Evolutionary conservation across 352 stramenopile species (phyloP).

Genomic region (Phytopythium litorale): DNA sequence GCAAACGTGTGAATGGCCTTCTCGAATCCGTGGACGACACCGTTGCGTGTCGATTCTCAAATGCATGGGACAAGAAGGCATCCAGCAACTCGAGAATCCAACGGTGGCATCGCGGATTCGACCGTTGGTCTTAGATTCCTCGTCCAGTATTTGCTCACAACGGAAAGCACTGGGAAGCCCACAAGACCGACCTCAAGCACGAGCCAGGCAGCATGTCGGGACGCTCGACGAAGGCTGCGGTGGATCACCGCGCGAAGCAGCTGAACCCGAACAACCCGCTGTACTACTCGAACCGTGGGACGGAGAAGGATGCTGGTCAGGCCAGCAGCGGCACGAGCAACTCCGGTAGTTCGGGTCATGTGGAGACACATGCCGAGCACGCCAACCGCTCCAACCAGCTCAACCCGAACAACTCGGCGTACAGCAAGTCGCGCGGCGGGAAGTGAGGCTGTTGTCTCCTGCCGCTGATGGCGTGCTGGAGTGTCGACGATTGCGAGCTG

Average conservation of each 20-base stretch:
- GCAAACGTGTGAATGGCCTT: no score
- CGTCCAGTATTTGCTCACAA: no score
- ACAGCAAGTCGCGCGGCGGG: constrained; percentile 6
- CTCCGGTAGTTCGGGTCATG: background rate
- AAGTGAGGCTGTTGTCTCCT: background rate
- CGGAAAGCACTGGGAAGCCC: no score
- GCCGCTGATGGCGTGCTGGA: background rate
- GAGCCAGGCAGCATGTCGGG: constrained; percentile 1
- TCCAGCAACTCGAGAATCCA: no score
- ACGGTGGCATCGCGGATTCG: no score
- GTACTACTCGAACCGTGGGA: constrained; percentile 16
- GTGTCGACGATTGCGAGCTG: no score
- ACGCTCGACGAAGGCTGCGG: constrained; percentile 15
- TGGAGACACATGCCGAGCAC: constrained; percentile 3
- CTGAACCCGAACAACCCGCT: constrained; percentile 37
- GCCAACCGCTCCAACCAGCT: constrained; percentile 15
- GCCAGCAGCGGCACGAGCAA: background rate
- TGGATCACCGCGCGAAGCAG: constrained; percentile 32
- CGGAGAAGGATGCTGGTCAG: background rate
- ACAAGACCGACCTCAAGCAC: no score
- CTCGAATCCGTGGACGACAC: no score
- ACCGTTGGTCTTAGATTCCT: no score
- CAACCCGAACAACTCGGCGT: constrained; percentile 15
- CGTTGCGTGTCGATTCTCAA: no score
- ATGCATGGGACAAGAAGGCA: no score